A percentile compares a stretch with the other conserved stretches of the same genome.
These are phyloP conservation scores for Rhododendron williamsianum DNA, from an alignment of 148 eudicot genomes.

Conservation along the genomic window DNA sequence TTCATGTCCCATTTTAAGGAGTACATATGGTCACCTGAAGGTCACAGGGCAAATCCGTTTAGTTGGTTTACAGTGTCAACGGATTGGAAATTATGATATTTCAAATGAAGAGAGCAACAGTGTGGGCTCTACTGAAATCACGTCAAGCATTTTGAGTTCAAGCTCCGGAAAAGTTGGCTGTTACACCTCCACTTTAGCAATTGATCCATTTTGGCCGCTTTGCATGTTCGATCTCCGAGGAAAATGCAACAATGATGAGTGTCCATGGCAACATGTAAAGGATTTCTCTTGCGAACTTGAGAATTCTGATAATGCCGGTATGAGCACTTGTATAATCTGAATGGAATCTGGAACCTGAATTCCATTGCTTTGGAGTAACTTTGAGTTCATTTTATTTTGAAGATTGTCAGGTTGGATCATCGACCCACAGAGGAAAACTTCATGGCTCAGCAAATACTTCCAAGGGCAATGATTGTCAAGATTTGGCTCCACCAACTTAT, in stretches of 20 bases:
- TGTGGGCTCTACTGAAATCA: constrained; percentile 12
- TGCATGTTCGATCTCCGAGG: constrained; percentile 79
- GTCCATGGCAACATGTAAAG: constrained; percentile 62
- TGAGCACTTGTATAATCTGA: neutral
- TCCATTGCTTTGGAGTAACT: constrained; percentile 3
- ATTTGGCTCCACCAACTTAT: constrained; percentile 54
- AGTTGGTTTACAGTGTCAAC: constrained; percentile 15
- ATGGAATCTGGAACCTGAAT: neutral
- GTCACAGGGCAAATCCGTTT: constrained; percentile 13
- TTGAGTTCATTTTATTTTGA: constrained; percentile 18
- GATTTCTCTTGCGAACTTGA: constrained; percentile 30
- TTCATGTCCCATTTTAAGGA: constrained; percentile 30
- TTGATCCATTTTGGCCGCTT: constrained; percentile 66
- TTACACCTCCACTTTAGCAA: constrained; percentile 34
- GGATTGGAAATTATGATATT: constrained; percentile 9
- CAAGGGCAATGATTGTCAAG: constrained; percentile 16
- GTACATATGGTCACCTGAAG: constrained; percentile 38
- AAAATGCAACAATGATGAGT: constrained; percentile 70
- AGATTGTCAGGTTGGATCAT: constrained; percentile 33
- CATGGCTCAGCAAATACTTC: constrained; percentile 14
- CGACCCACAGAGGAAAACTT: constrained; percentile 15
- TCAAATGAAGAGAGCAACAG: constrained; percentile 11
- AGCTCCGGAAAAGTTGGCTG: constrained; percentile 32
- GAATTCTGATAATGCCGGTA: constrained; percentile 30
- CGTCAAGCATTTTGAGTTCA: constrained; percentile 12